Base-by-base conservation (phyloP, 768 basidiomycete species). In the Podaxis sp. region DNA sequence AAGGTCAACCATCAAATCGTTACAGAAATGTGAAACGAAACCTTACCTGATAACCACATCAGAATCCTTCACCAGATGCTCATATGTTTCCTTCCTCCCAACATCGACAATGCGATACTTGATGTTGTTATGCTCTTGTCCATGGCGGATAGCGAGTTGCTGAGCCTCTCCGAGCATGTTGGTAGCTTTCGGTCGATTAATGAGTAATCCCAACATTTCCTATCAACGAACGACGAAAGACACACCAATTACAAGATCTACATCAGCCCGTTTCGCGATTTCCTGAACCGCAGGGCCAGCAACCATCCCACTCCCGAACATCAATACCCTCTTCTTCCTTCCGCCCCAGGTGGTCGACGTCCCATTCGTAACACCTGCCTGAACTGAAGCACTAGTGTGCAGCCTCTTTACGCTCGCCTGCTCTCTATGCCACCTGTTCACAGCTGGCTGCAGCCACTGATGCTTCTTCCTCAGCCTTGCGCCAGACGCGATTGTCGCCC, bases 251-350 rank as follows among this genome's bases (percentile, higher is more conserved):
- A 90, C 71, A 28, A 97, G 72, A 57, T 87, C 79, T 0, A 95
- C 74, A 64, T 92, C 89, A 0, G 68, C 65, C 58, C 86, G 75
- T 63, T 78, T 77, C 46, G 83, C 82, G 52, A 97, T 79, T 67
- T 89, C 82, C 55, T 90, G 84, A 2, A 93, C 87, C 0, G 91
- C 91, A 14, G 95, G 95, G 2, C 88, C 89, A 4, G 94, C 93
- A 18, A 98, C 95, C 87, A 97, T 93, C n/a, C 95, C 95, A 57
- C 91, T 93, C 6, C 95, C 95, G 1, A 98, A 80, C 67, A 97
- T 77, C 36, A 98, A 71, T 0, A 95, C 81, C 66, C 80, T 84
- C 76, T 88, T 88, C 73, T 83, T 86, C 48, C 14, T 25, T 42
- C 50, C 6, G 28, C 46, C 37, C 0, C 28, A 37, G 14, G 53